A percentile compares a stretch with the other conserved stretches of the same genome.
These are phyloP conservation scores for Trypanosoma avium DNA, from an alignment of 208 protist species.

Conservation along the genomic window DNA sequence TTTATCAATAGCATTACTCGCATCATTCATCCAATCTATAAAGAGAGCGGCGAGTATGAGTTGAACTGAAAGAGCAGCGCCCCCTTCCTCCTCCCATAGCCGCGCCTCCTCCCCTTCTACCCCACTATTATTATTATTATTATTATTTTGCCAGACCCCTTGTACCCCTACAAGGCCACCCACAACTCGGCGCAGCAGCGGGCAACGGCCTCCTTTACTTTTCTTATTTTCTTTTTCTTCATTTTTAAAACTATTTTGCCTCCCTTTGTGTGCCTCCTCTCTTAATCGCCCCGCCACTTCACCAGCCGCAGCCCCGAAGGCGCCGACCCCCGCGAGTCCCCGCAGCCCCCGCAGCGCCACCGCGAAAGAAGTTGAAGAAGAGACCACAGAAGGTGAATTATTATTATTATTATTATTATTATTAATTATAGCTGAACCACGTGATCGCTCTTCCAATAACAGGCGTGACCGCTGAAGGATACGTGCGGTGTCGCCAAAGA, in stretches of 20 bases:
- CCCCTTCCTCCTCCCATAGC: not conserved
- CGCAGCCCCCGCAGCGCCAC: conserved; percentile 25
- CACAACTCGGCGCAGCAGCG: conserved; percentile 50
- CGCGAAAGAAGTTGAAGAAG: conserved; percentile 14
- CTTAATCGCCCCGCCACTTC: conserved; percentile 35
- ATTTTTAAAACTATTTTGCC: conserved; percentile 38
- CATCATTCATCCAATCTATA: too few relatives aligned
- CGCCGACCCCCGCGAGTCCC: conserved; percentile 30
- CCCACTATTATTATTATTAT: not conserved
- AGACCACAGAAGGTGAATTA: conserved; percentile 3
- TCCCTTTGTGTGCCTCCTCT: conserved; percentile 28
- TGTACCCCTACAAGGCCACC: conserved; percentile 21
- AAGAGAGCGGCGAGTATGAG: too few relatives aligned
- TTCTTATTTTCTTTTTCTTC: too few relatives aligned
- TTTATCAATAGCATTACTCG: too few relatives aligned
- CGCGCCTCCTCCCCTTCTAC: not conserved
- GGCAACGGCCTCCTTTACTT: conserved; percentile 32
- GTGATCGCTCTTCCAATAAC: conserved; percentile 46
- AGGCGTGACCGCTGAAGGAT: conserved; percentile 49
- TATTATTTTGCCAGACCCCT: not conserved
- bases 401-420: too few relatives aligned
- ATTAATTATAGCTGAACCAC: too few relatives aligned
- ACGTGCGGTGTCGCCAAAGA: conserved; percentile 41
- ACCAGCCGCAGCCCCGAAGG: conserved; percentile 43
- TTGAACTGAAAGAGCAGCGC: too few relatives aligned